Conservation (phyloP, 345 rosid species). For the Toxicodendron radicans region DNA sequence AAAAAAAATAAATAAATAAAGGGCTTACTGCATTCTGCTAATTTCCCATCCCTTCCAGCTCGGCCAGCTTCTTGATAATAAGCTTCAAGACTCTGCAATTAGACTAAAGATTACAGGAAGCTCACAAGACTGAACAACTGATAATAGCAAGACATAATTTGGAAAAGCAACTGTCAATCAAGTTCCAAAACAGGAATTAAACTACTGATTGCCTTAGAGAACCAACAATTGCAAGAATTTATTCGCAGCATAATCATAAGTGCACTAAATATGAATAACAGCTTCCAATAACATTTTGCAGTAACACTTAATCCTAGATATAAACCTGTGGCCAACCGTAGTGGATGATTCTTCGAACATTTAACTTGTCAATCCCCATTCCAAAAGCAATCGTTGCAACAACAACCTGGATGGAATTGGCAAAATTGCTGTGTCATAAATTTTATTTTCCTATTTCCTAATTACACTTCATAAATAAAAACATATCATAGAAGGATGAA, state of each 20-base stretch:
- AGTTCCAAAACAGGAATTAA: not conserved
- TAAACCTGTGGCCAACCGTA: constrained; percentile 97
- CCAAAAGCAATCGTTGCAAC: constrained; percentile 95
- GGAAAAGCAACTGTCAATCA: not conserved
- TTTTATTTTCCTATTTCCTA: too few relatives aligned
- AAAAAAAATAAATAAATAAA: constrained; percentile 7
- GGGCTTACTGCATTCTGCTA: constrained; percentile 77
- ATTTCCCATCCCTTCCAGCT: constrained; percentile 92
- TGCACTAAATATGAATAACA: not conserved
- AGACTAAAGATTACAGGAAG: constrained; percentile 10
- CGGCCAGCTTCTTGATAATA: constrained; percentile 99
- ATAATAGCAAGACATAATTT: not conserved
- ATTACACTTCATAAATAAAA: constrained; percentile 1
- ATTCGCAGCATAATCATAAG: not conserved
- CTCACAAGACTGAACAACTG: constrained; percentile 8
- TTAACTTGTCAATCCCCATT: constrained; percentile 90
- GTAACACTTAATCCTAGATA: constrained; percentile 9
- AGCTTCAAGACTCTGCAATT: constrained; percentile 80
- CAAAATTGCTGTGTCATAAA: constrained; percentile 1
- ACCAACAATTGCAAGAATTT: not conserved
- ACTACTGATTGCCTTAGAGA: not conserved
- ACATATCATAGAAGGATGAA: not conserved
- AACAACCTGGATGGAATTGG: constrained; percentile 52
- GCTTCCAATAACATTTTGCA: not conserved
- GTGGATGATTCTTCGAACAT: constrained; percentile 78